phyloP scores from a whole-genome alignment of 805 yeast species.

The Jamesozyma rosinii region DNA sequence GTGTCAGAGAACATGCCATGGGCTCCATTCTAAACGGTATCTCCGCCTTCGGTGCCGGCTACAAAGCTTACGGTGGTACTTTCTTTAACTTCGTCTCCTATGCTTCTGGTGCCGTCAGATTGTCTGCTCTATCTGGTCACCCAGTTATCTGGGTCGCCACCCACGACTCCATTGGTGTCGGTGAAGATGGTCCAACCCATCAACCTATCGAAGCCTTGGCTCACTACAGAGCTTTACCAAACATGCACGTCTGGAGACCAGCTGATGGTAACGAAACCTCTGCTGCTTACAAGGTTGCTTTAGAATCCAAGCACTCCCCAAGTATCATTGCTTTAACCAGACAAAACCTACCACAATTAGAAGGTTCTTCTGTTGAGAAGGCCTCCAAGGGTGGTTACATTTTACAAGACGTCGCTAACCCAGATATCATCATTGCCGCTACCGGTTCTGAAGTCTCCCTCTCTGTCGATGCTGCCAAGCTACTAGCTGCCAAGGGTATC shows the following conservation, averaged over 20 bases:
- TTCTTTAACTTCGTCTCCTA: constrained; percentile 87
- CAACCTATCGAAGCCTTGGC: constrained; percentile 87
- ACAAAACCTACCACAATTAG: constrained; percentile 88
- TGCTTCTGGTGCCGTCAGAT: constrained; percentile 81
- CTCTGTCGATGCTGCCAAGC: constrained; percentile 73
- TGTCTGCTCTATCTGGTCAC: constrained; percentile 73
- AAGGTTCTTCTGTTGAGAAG: constrained; percentile 83
- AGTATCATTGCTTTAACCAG: constrained; percentile 69
- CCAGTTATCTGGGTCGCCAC: constrained; percentile 84
- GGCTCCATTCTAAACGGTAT: constrained; percentile 98
- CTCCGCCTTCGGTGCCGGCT: constrained; percentile 76
- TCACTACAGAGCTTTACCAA: constrained; percentile 78
- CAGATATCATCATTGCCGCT: constrained; percentile 70
- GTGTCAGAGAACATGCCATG: constrained; percentile 99
- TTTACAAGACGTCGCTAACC: constrained; percentile 44
- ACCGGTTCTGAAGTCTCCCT: constrained; percentile 90
- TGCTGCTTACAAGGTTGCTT: constrained; percentile 67
- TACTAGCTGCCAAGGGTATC: constrained; percentile 42
- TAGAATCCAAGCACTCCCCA: constrained; percentile 57
- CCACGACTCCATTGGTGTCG: constrained; percentile 82
- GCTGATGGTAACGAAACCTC: constrained; percentile 86
- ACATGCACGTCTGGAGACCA: constrained; percentile 82
- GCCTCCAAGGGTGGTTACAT: constrained; percentile 94
- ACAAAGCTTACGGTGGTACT: constrained; percentile 91
- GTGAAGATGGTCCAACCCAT: constrained; percentile 92